These are phyloP conservation scores for Gloeopeniophorella convolvens DNA, from an alignment of 768 basidiomycete species.

Conservation along the genomic window DNA sequence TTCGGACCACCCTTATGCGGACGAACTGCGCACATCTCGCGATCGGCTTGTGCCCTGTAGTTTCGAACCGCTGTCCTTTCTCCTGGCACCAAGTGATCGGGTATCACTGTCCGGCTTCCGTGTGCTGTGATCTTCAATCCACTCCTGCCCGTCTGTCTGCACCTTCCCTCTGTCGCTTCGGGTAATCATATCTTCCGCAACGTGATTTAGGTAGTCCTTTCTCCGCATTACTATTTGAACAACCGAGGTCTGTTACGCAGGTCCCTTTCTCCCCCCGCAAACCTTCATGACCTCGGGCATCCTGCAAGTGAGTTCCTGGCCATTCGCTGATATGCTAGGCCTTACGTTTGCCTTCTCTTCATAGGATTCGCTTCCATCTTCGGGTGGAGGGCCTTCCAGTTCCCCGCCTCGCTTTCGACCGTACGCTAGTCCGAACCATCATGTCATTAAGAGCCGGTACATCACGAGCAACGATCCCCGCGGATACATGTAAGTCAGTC, in stretches of 20 bases:
- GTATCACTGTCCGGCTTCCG: slow-evolving; percentile 12
- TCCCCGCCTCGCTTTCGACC: slow-evolving; percentile 48
- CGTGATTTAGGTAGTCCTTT: slow-evolving; percentile 15
- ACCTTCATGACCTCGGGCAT: slow-evolving; percentile 30
- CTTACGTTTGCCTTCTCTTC: neutral
- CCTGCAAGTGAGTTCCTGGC: slow-evolving; percentile 24
- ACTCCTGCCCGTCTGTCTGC: slow-evolving; percentile 3
- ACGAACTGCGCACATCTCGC: slow-evolving; percentile 3
- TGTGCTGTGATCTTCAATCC: slow-evolving; percentile 12
- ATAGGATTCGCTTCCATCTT: slow-evolving; percentile 31
- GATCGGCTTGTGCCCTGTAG: slow-evolving; percentile 6
- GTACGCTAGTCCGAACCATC: slow-evolving; percentile 68
- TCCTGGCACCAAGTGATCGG: slow-evolving; percentile 3
- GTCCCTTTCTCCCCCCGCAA: slow-evolving; percentile 20
- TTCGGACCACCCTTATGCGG: slow-evolving; percentile 8
- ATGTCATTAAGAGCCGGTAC: slow-evolving; percentile 80
- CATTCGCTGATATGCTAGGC: neutral
- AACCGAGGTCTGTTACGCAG: slow-evolving; percentile 19
- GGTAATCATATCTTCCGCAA: slow-evolving; percentile 19
- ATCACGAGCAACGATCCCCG: slow-evolving; percentile 86
- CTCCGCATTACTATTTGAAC: slow-evolving; percentile 19
- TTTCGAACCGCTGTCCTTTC: neutral
- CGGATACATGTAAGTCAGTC: slow-evolving; percentile 69
- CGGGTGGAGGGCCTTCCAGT: slow-evolving; percentile 21
- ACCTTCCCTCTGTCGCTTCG: slow-evolving; percentile 14